These are phyloP conservation scores for Xerocomus amazonicus DNA, from an alignment of 1,284 basidiomycete species.

Conservation along the genomic window DNA sequence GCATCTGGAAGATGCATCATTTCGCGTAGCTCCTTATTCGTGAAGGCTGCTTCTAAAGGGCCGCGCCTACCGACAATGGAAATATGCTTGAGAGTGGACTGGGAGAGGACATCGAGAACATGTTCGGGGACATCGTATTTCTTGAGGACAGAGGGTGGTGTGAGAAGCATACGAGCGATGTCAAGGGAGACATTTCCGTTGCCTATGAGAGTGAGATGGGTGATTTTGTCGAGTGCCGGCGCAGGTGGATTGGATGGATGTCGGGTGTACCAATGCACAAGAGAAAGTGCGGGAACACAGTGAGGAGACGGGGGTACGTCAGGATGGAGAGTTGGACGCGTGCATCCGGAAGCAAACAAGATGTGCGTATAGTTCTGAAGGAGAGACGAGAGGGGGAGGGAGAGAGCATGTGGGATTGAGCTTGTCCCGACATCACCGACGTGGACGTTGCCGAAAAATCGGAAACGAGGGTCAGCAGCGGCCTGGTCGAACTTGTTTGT, in stretches of 20 bases:
- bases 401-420: conserved; percentile 46
- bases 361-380: conserved; percentile 76
- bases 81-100: conserved; percentile 70
- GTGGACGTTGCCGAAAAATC: conserved; percentile 92
- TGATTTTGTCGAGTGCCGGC: conserved; percentile 57
- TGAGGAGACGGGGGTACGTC: conserved; percentile 49
- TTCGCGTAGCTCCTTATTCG: conserved; percentile 93
- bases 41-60: conserved; percentile 88
- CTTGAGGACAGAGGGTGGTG: conserved; percentile 56
- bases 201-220: conserved; percentile 84
- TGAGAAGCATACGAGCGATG: conserved; percentile 86
- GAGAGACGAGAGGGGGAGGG: conserved; percentile 57
- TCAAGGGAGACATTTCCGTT: conserved; percentile 98
- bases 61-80: conserved; percentile 86
- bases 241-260: conserved; percentile 68
- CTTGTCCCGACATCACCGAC: conserved; percentile 45
- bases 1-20: conserved; percentile 77
- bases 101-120: conserved; percentile 69
- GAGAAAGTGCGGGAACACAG: conserved; percentile 76
- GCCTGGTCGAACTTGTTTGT: conserved; percentile 89
- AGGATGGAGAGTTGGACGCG: conserved; percentile 56
- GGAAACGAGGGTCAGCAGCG: conserved; percentile 71
- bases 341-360: conserved; percentile 79
- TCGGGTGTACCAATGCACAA: conserved; percentile 98
- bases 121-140: conserved; percentile 79